Evolutionary conservation across 1,284 basidiomycete genomes (phyloP), one percentile per base, ranked within the genome.

Genomic region (Marasmius tenuissimus): DNA sequence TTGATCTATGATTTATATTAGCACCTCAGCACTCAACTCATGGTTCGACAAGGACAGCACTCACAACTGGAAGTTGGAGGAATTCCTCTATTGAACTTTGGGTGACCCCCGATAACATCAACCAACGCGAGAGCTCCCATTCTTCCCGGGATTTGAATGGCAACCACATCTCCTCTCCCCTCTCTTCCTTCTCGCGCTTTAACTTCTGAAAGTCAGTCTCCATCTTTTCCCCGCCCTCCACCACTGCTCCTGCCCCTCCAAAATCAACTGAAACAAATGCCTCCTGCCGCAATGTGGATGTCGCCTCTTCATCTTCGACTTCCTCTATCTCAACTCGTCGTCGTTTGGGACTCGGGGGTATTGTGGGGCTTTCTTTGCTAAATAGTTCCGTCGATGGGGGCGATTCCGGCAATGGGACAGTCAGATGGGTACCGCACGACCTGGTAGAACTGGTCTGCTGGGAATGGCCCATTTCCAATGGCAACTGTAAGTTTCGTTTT

Each of bases 41-140:
- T n/a, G n/a, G n/a, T n/a, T n/a, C n/a, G n/a, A n/a, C n/a, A n/a
- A n/a, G n/a, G n/a, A n/a, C n/a, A n/a, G n/a, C n/a, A n/a, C n/a
- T n/a, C 35, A 78, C 76, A 38, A 71, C 73, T 5, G 67, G 61
- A 1, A 78, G 65, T 49, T 74, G 72, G 3, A 77, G 63, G 56
- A 71, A 76, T 18, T 68, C 60, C 14, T 77, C 69, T 6, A 73
- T 71, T 18, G 69, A 60, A 5, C 51, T 54, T 22, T 71, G 69
- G 34, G 70, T 73, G 3, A 75, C 59, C 0, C 72, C 70, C 1
- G 62, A 62, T 1, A 59, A 68, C 47, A 75, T 66, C 50, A 77
- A 61, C 71, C 72, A 77, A 16, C 64, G 57, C 3, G 71, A 73
- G 0, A 77, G 67, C 39, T 70, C 65, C 70, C 73, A 74, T 51